A percentile compares a stretch with the other conserved stretches of the same genome.
phyloP scores from a whole-genome alignment of 129 eudicot species.

The Centella asiatica region DNA sequence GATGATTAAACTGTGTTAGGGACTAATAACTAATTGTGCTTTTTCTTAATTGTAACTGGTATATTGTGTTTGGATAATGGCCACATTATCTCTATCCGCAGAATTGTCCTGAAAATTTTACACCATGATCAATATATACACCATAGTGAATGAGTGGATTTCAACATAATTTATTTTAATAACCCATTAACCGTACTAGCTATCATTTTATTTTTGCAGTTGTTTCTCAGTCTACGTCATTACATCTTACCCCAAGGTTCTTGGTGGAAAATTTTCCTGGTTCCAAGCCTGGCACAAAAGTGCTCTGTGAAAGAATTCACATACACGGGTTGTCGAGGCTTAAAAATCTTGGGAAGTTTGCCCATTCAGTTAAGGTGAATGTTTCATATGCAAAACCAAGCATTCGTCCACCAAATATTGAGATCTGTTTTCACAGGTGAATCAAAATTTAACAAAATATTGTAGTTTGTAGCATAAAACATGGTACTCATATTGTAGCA shows the following conservation, averaged over 20 bases:
- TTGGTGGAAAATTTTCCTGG: slow-evolving; percentile 67
- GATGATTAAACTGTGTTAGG: not conserved
- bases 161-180: not conserved
- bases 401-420: slow-evolving; percentile 44
- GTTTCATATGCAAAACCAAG: slow-evolving; percentile 34
- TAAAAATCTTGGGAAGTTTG: slow-evolving; percentile 54
- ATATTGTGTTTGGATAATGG: not conserved
- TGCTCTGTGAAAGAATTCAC: slow-evolving; percentile 61
- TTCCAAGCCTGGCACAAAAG: slow-evolving; percentile 48
- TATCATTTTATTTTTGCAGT: slow-evolving; percentile 42
- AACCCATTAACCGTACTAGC: no score
- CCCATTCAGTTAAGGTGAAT: slow-evolving; percentile 57
- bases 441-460: slow-evolving; percentile 1
- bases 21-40: not conserved
- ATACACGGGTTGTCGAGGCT: slow-evolving; percentile 68
- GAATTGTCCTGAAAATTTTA: no score
- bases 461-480: not conserved
- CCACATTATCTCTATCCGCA: not conserved
- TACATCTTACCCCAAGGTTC: slow-evolving; percentile 56
- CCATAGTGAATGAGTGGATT: not conserved
- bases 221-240: slow-evolving; percentile 36
- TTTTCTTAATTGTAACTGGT: not conserved
- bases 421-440: slow-evolving; percentile 91
- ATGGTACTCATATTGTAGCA: no score
- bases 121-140: no score